Evolutionary conservation across 352 stramenopile genomes (phyloP).

Genomic region (Phytophthora niederhauseri): DNA sequence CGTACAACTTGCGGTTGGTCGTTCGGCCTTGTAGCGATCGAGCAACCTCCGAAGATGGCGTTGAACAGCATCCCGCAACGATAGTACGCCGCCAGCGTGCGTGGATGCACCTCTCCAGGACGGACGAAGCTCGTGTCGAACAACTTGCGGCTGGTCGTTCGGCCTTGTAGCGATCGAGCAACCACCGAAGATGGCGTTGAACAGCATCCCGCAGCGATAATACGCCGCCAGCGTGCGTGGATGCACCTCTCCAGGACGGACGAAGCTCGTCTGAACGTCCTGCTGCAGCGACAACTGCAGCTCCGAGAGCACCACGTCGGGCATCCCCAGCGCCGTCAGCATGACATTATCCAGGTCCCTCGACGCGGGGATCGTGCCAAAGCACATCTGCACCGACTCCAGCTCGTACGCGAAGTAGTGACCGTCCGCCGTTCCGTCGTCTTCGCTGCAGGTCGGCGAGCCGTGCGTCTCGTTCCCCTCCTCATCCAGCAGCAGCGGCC

Average conservation of each 20-base stretch:
- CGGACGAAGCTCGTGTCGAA: slow-evolving; percentile 10
- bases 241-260: slow-evolving; percentile 12
- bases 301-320: slow-evolving; percentile 29
- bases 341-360: slow-evolving; percentile 21
- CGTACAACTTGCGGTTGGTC: slow-evolving; percentile 14
- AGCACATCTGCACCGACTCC: slow-evolving; percentile 41
- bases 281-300: slow-evolving; percentile 38
- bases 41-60: slow-evolving; percentile 31
- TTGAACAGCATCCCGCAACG: slow-evolving; percentile 33
- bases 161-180: slow-evolving; percentile 17
- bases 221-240: slow-evolving; percentile 16
- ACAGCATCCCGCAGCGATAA: slow-evolving; percentile 25
- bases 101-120: slow-evolving; percentile 12
- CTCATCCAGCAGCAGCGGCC: slow-evolving; percentile 11
- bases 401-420: slow-evolving; percentile 43
- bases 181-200: slow-evolving; percentile 34
- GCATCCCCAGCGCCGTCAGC: slow-evolving; percentile 22
- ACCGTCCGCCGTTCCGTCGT: slow-evolving; percentile 23
- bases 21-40: slow-evolving; percentile 17
- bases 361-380: slow-evolving; percentile 32
- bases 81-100: slow-evolving; percentile 18
- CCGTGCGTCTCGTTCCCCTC: slow-evolving; percentile 10
- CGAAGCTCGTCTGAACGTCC: slow-evolving; percentile 13
- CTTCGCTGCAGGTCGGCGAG: slow-evolving; percentile 1
- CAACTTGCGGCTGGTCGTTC: slow-evolving; percentile 15